These are phyloP conservation scores for Intubia oerlemansii DNA, from an alignment of 2,329 filamentous ascomycete genomes.

Conservation along the genomic window DNA sequence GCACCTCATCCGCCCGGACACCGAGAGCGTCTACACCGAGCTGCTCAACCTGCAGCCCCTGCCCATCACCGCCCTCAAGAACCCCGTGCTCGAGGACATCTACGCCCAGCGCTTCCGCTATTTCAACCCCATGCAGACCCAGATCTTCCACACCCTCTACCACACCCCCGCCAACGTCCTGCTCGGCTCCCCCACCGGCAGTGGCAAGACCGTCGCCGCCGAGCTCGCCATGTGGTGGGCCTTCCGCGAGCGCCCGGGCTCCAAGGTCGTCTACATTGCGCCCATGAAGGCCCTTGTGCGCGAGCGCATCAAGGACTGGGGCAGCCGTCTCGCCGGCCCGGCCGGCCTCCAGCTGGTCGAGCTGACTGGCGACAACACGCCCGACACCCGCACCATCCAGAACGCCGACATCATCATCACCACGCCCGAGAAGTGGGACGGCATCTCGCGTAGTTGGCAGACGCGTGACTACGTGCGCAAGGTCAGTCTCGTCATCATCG, in stretches of 20 bases:
- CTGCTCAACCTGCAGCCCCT: constrained; percentile 80
- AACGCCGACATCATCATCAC: constrained; percentile 97
- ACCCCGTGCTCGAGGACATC: constrained; percentile 67
- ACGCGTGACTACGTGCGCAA: constrained; percentile 90
- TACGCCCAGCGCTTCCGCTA: constrained; percentile 80
- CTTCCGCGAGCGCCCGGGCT: constrained; percentile 80
- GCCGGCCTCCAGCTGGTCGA: constrained; percentile 85
- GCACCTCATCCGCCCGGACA: constrained; percentile 90
- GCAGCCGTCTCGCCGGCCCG: constrained; percentile 54
- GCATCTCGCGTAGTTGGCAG: constrained; percentile 97
- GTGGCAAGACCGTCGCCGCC: constrained; percentile 90
- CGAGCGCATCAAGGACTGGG: constrained; percentile 92
- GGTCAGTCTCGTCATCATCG: constrained; percentile 91
- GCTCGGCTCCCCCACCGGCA: constrained; percentile 86
- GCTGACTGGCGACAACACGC: constrained; percentile 85
- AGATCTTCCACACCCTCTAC: constrained; percentile 93
- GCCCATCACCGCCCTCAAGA: constrained; percentile 70
- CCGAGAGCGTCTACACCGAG: constrained; percentile 92
- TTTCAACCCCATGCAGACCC: constrained; percentile 99
- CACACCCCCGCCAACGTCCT: constrained; percentile 83
- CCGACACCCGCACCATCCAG: constrained; percentile 84
- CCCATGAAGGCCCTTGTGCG: constrained; percentile 98
- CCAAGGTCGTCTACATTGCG: constrained; percentile 96
- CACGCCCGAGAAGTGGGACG: constrained; percentile 99
- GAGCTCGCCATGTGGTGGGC: constrained; percentile 99